Conservation (phyloP, 305 asterid genomes). For the Fraxinus latifolia region DNA sequence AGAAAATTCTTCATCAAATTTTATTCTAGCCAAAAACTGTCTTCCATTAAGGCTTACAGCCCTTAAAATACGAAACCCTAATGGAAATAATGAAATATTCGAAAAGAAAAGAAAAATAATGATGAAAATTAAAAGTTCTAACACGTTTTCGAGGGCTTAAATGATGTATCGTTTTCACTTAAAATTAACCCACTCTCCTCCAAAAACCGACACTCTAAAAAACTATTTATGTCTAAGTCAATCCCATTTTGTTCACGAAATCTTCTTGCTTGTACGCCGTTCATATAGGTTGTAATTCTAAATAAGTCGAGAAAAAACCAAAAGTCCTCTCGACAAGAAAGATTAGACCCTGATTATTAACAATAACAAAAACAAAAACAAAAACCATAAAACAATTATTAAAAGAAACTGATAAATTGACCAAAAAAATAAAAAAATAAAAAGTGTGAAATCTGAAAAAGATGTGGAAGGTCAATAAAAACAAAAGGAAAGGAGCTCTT, state of each 20-base stretch:
- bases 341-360: background rate
- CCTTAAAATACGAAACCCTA: background rate
- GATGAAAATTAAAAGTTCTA: too few relatives aligned
- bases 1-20: background rate
- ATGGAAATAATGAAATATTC: background rate
- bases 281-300: background rate
- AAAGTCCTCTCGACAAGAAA: background rate
- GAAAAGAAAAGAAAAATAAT: too few relatives aligned
- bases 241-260: background rate
- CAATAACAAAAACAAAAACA: background rate
- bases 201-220: background rate
- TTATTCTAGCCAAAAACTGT: background rate
- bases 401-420: background rate
- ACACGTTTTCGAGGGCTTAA: background rate
- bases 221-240: background rate
- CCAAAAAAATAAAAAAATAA: background rate
- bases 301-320: background rate
- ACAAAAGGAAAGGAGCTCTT: conserved; percentile 28
- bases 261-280: background rate
- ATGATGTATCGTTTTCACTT: background rate
- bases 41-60: background rate
- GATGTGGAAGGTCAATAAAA: conserved; percentile 21
- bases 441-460: conserved; percentile 14
- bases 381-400: background rate
- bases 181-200: background rate